These are phyloP conservation scores for Trichoderma sp. DNA, from an alignment of 2,329 filamentous ascomycete genomes.

Conservation along the genomic window DNA sequence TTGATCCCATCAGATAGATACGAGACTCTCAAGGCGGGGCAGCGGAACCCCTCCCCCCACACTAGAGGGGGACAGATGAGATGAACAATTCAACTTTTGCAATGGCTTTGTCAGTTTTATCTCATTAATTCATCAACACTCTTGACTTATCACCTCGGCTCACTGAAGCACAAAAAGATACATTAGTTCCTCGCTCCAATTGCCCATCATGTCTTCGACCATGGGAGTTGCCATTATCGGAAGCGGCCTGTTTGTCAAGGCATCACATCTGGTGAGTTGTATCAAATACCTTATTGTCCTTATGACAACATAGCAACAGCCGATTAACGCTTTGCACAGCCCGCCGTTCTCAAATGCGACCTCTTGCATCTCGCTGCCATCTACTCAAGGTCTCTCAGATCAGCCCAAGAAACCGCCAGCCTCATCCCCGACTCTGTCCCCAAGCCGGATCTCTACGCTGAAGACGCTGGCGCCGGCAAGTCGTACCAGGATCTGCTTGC, in stretches of 20 bases:
- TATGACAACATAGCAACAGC: not conserved
- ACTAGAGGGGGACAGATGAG: slow-evolving; percentile 5
- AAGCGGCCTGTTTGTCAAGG: slow-evolving; percentile 63
- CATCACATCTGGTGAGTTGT: slow-evolving; percentile 55
- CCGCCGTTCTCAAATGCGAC: slow-evolving; percentile 59
- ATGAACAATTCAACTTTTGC: not conserved
- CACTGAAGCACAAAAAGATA: not conserved
- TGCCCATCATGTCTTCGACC: slow-evolving; percentile 32
- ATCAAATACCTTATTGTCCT: not conserved
- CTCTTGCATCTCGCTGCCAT: slow-evolving; percentile 62
- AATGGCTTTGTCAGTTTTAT: not conserved
- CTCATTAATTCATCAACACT: not conserved
- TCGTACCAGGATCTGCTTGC: slow-evolving; percentile 55
- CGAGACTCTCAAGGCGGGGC: slow-evolving; percentile 2
- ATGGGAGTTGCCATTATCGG: slow-evolving; percentile 63
- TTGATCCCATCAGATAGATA: no score
- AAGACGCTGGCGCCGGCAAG: slow-evolving; percentile 52
- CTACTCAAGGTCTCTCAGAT: slow-evolving; percentile 64
- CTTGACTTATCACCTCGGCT: not conserved
- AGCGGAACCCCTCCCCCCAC: slow-evolving; percentile 17
- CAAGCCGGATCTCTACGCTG: slow-evolving; percentile 57
- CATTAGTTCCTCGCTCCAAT: not conserved
- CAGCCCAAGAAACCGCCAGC: slow-evolving; percentile 52
- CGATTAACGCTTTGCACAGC: slow-evolving; percentile 38
- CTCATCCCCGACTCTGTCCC: slow-evolving; percentile 40